Base-by-base conservation (phyloP, 2,329 filamentous ascomycete genomes). In the Myriangium duriaei region DNA sequence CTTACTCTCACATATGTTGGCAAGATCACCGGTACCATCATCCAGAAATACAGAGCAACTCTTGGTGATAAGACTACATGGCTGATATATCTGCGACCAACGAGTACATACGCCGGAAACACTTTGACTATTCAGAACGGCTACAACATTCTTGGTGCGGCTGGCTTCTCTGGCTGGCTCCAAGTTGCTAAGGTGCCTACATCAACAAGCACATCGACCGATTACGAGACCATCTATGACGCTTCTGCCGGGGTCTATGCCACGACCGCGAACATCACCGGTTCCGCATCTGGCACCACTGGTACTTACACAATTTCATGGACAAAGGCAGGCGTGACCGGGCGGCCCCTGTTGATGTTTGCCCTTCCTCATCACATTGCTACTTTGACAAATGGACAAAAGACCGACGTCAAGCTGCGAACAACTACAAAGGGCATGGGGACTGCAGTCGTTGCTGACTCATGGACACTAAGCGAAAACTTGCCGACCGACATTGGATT, bases 381-480 rank as follows among this genome's bases (percentile, higher is more conserved):
- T 19, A 85, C 82, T 0, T 87, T 96, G 43, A 74, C 74, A 6
- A 62, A 61, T 9, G 61, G 65, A 15, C 63, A 65, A 5, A 51
- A 64, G 28, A 57, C 53, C 1, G 56, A 63, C 4, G 55, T 91
- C 2, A 66, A 72, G 45, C 63, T 96, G 37, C 73, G 79, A 40
- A 88, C 85, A 1, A 81, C 85, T 0, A 93, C 85, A 13, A 96
- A 95, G 60, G 91, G 91, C 9, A 62, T 74, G 11, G 81, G 81
- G 5, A 81, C 72, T 1, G 81, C 79, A 1, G 71, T 95, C 0
- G 60, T 78, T 37, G 81, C 74, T 9, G 74, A 82, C 49, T 66
- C 63, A 2, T 94, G 86, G 81, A 85, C 76, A 0, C 76, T 95
- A 70, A 55, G 75, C 5, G 88, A 96, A 56, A 59, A 72, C n/a